Percentiles rank a stretch among this genome's conserved stretches.
Conservation (phyloP, 148 eudicot genomes). For the Silene conica region DNA sequence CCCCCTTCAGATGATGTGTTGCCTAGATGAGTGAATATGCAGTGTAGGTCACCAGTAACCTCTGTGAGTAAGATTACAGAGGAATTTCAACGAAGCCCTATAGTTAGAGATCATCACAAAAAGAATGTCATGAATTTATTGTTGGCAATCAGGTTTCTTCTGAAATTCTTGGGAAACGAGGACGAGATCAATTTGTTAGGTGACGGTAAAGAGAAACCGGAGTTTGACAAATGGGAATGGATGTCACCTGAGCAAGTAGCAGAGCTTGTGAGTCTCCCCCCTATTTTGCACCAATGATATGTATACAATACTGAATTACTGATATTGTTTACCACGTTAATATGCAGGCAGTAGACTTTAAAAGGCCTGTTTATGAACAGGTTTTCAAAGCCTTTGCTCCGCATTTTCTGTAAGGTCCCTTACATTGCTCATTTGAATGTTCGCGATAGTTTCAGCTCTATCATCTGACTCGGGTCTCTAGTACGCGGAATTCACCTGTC, state of each 20-base stretch:
- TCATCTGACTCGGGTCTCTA: too few relatives aligned
- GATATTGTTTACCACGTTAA: not conserved
- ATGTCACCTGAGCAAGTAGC: constrained; percentile 74
- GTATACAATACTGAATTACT: not conserved
- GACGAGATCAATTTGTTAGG: constrained; percentile 81
- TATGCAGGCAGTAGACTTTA: constrained; percentile 84
- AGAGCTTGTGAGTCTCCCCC: constrained; percentile 43
- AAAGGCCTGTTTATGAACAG: constrained; percentile 76
- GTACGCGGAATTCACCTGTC: too few relatives aligned
- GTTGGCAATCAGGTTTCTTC: constrained; percentile 58
- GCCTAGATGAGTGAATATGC: too few relatives aligned
- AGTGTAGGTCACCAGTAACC: too few relatives aligned
- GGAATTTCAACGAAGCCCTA: too few relatives aligned
- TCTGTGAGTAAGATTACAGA: too few relatives aligned
- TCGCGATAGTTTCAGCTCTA: too few relatives aligned
- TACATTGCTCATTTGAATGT: not conserved
- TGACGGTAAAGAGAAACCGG: constrained; percentile 88
- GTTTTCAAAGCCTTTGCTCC: constrained; percentile 69
- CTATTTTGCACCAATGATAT: too few relatives aligned
- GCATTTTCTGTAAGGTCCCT: constrained; percentile 41
- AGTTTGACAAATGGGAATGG: constrained; percentile 95
- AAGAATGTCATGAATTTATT: not conserved
- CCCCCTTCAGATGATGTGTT: too few relatives aligned
- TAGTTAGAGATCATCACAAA: not conserved
- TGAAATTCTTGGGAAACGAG: constrained; percentile 71